Percentiles rank a stretch among this genome's conserved stretches.
phyloP scores from a whole-genome alignment of 2,329 filamentous ascomycete genomes.

The Fusarium secorum region DNA sequence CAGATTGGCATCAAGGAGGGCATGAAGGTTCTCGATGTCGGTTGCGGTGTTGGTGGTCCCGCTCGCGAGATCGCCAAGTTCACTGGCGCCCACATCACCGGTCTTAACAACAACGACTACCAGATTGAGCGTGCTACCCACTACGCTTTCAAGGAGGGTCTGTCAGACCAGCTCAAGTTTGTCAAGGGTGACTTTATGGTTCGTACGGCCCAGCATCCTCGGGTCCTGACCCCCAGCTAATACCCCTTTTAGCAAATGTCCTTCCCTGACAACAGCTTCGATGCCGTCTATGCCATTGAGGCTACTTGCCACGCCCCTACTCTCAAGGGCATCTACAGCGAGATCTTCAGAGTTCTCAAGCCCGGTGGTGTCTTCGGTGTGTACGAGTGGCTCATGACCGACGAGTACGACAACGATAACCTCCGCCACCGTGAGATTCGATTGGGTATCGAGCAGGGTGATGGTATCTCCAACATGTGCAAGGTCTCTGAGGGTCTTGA shows the following conservation, averaged over 20 bases:
- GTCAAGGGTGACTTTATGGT: conserved; percentile 98
- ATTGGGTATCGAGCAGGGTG: conserved; percentile 91
- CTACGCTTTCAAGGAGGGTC: conserved; percentile 82
- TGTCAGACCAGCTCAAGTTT: conserved; percentile 81
- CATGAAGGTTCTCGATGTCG: conserved; percentile 93
- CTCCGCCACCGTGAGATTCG: conserved; percentile 87
- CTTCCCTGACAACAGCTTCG: conserved; percentile 90
- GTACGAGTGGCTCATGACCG: conserved; percentile 99
- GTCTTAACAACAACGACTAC: conserved; percentile 99
- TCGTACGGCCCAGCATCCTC: conserved; percentile 23
- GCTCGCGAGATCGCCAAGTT: conserved; percentile 97
- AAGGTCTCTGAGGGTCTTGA: conserved; percentile 79
- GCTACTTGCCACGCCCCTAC: conserved; percentile 94
- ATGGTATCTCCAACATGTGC: conserved; percentile 98
- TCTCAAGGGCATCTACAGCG: conserved; percentile 89
- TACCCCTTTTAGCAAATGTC: conserved; percentile 76
- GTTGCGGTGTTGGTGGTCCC: conserved; percentile 95
- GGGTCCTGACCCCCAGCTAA: conserved; percentile 10
- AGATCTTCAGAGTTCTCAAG: conserved; percentile 95
- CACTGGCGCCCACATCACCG: conserved; percentile 85
- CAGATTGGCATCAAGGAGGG: conserved; percentile 84
- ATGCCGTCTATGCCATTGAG: conserved; percentile 96
- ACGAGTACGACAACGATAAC: conserved; percentile 90
- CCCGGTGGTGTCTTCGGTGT: conserved; percentile 95
- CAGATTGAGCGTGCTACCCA: conserved; percentile 92